phyloP scores from a whole-genome alignment of 176 grass and related monocot species.

The maize (Zea mays) region DNA sequence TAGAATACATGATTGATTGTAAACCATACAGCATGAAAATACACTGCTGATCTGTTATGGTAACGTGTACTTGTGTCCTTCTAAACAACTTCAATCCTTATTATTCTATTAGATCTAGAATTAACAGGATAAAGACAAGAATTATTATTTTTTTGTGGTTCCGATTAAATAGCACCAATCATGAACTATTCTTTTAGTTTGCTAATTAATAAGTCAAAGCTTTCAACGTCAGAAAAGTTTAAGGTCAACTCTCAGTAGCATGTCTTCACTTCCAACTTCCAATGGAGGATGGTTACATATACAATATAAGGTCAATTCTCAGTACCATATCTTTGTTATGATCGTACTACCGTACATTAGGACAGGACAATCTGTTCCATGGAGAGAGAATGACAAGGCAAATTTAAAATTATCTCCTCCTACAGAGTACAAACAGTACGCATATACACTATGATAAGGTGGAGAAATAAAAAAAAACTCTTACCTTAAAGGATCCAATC shows the following conservation, averaged over 20 bases:
- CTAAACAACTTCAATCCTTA: not conserved
- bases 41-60: not conserved
- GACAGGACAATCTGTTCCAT: not conserved
- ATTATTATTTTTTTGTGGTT: not conserved
- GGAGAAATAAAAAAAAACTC: too few relatives aligned
- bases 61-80: not conserved
- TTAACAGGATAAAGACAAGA: not conserved
- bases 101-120: not conserved
- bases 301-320: not conserved
- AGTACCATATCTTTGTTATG: too few relatives aligned
- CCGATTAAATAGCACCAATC: not conserved
- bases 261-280: not conserved
- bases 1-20: not conserved
- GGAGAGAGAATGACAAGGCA: too few relatives aligned
- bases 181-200: not conserved
- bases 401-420: not conserved
- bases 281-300: not conserved
- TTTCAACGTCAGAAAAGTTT: slow-evolving; percentile 16
- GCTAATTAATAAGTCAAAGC: not conserved
- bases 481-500: too few relatives aligned
- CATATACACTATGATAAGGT: not conserved
- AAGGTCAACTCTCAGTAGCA: slow-evolving; percentile 32
- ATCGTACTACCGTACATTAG: not conserved
- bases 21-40: not conserved
- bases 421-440: not conserved